Evolutionary conservation across 2,329 filamentous ascomycete genomes (phyloP).

Genomic region (Penicillium sp.): DNA sequence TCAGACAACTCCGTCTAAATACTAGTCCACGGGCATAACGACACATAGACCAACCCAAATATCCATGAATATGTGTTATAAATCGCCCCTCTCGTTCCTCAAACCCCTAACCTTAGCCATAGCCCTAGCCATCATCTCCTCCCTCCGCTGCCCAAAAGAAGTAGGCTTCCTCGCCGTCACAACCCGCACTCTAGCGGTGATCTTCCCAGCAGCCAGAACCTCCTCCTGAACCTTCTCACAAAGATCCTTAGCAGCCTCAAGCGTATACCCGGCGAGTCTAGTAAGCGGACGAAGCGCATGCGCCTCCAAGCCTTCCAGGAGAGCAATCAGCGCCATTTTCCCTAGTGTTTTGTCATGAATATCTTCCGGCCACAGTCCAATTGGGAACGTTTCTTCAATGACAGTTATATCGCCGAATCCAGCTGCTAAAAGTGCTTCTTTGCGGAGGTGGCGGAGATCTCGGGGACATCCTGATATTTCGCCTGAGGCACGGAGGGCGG

Average conservation of each 20-base stretch:
- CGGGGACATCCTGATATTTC: constrained; percentile 42
- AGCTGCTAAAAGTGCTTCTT: constrained; percentile 39
- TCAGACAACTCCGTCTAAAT: background rate
- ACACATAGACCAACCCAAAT: background rate
- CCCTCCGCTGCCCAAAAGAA: constrained; percentile 14
- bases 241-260: constrained; percentile 35
- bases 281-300: constrained; percentile 39
- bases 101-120: constrained; percentile 2
- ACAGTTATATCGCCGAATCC: constrained; percentile 47
- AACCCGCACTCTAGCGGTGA: constrained; percentile 28
- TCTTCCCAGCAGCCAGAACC: constrained; percentile 28
- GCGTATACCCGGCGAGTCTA: constrained; percentile 32
- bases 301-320: constrained; percentile 43
- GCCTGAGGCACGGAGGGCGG: constrained; percentile 39
- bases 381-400: constrained; percentile 38
- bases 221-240: constrained; percentile 41
- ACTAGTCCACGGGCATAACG: too few species aligned
- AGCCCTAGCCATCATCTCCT: constrained; percentile 8
- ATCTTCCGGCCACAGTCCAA: constrained; percentile 40
- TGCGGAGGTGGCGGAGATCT: constrained; percentile 45
- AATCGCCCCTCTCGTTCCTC: background rate
- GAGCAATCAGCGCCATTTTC: constrained; percentile 43
- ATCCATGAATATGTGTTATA: background rate
- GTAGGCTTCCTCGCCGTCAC: constrained; percentile 33
- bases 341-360: constrained; percentile 36